Conservation (phyloP, 306 rosid genomes). For the Pyrus bretschneideri region DNA sequence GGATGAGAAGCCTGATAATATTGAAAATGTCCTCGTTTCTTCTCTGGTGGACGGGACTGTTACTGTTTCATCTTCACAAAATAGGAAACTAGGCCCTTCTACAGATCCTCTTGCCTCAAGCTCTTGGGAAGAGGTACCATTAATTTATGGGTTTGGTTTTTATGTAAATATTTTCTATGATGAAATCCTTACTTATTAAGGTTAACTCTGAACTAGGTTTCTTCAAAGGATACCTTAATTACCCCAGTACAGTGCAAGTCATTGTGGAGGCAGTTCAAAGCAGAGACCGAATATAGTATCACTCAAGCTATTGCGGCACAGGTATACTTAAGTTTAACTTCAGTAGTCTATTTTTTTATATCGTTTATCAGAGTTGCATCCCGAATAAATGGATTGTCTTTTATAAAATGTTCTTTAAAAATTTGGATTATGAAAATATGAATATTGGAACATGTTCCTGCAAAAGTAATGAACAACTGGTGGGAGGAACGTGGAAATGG, state of each 20-base stretch:
- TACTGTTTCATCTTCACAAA: conserved; percentile 37
- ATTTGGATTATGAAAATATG: background rate
- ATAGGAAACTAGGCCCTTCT: conserved; percentile 31
- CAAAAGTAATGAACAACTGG: background rate
- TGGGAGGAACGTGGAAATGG: background rate
- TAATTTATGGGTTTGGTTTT: conserved; percentile 14
- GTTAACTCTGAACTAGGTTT: conserved; percentile 40
- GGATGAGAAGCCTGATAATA: conserved; percentile 67
- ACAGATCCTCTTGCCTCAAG: conserved; percentile 73
- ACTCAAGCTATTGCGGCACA: conserved; percentile 88
- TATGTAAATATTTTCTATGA: background rate
- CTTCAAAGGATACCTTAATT: conserved; percentile 50
- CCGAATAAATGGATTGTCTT: background rate
- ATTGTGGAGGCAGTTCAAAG: conserved; percentile 83
- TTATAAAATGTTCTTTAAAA: background rate
- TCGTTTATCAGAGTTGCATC: background rate
- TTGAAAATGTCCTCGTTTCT: conserved; percentile 45
- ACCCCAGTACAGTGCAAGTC: conserved; percentile 84
- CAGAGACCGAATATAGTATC: conserved; percentile 71
- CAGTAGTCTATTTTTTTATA: background rate
- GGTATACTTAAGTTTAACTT: conserved; percentile 25
- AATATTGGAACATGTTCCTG: background rate
- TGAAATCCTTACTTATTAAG: conserved; percentile 11
- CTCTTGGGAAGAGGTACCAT: conserved; percentile 85
- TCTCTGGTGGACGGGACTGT: conserved; percentile 49